Evolutionary conservation across 305 asterid species (phyloP).

Genomic region (Plantago coronopus): DNA sequence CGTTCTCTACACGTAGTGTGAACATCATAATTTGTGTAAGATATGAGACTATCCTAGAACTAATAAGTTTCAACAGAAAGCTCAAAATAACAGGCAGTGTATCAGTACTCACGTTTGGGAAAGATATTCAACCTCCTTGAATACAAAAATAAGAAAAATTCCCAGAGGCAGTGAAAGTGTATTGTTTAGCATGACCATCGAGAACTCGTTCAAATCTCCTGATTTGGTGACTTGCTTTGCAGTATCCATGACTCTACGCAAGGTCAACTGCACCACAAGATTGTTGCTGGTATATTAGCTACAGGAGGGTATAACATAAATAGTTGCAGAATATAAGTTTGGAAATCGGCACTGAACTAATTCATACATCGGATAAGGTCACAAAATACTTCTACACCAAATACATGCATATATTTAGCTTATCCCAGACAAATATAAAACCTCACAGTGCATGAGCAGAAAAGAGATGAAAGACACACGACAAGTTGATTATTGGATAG

Average conservation of each 20-base stretch:
- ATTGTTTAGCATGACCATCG: constrained; percentile 92
- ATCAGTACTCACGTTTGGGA: constrained; percentile 64
- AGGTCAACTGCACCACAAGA: constrained; percentile 58
- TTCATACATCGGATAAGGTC: no score
- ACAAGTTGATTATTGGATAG: constrained; percentile 7
- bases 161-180: constrained; percentile 82
- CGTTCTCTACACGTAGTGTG: no score
- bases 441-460: constrained; percentile 1
- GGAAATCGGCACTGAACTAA: no score
- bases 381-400: no score
- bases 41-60: no score
- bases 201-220: constrained; percentile 80
- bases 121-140: constrained; percentile 78
- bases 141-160: constrained; percentile 50
- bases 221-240: constrained; percentile 87
- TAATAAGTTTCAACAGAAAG: neutral
- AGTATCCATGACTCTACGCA: constrained; percentile 89
- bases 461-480: neutral
- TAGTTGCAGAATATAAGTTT: no score
- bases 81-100: neutral
- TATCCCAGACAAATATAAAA: neutral
- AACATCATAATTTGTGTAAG: no score
- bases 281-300: constrained; percentile 1
- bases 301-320: constrained; percentile 12
- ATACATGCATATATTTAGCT: no score